Evolutionary conservation across 495 filamentous ascomycete species (phyloP), one percentile per base, ranked within the genome.

Genomic region (Neurospora sp.): DNA sequence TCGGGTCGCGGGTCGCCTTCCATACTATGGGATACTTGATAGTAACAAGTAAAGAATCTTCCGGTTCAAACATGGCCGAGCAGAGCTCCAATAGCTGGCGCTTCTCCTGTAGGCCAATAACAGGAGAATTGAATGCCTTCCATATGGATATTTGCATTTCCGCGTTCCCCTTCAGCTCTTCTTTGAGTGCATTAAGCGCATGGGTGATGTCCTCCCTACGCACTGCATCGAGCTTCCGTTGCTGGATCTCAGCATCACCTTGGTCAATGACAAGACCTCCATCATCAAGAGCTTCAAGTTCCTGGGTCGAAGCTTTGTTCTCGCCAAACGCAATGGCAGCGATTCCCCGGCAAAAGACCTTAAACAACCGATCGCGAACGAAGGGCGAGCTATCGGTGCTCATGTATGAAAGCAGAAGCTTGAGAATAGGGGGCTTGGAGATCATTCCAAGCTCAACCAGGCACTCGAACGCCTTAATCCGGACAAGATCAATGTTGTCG

Each of bases 271-370:
- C 90, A 74, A 99, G 83, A n/a, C 87, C 90, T 70, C 87, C 88
- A 11, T 84, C 83, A 16, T 85, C 79, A 35, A 31, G 27, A 44
- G 75, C 72, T 38, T 73, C 41, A 10, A 73, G 74, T 37, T 79
- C 76, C 78, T 81, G 77, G 8, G 71, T 42, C n/a, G 77, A 72
- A 44, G 75, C 70, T 72, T 83, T 78, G 74, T 77, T 79, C 70
- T 92, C 90, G 39, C 93, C 94, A 69, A 96, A 88, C 5, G 95
- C 95, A 71, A 97, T 87, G 72, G 89, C 87, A 3, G 93, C 96
- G 40, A 99, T 85, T 1, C 90, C 91, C 70, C 85, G 87, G 71
- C 87, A 89, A 78, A 98, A 90, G 0, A 90, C 79, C 72, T 85
- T 84, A 73, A 92, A 88, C 8, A 97, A 84, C 23, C 86, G 85